Percentiles rank a stretch among this genome's conserved stretches.
Conservation (phyloP, 2,329 filamentous ascomycete species). For the Leptographium flavum region DNA sequence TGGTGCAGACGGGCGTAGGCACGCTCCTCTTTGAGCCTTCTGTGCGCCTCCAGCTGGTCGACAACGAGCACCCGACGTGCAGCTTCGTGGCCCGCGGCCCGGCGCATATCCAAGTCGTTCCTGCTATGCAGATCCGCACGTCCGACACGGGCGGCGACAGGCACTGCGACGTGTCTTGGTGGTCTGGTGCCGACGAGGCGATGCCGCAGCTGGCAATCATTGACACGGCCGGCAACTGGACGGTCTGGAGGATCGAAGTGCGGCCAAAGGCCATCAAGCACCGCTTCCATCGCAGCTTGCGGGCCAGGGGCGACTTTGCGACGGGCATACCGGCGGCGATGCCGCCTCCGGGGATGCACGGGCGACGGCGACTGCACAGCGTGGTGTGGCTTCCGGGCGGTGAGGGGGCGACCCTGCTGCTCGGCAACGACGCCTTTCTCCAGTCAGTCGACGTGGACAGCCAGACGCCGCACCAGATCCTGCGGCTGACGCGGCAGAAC, state of each 20-base stretch:
- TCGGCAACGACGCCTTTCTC: conserved; percentile 17
- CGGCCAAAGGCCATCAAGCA: conserved; percentile 20
- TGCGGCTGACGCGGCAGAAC: conserved; percentile 14
- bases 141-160: conserved; percentile 36
- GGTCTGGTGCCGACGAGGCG: conserved; percentile 32
- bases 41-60: conserved; percentile 24
- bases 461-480: conserved; percentile 2
- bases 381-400: conserved; percentile 5
- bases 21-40: conserved; percentile 39
- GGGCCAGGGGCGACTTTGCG: conserved; percentile 24
- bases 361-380: conserved; percentile 6
- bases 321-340: not conserved
- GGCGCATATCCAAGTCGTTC: conserved; percentile 41
- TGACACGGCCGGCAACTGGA: conserved; percentile 53
- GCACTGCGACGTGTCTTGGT: conserved; percentile 53
- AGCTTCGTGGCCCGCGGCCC: conserved; percentile 15
- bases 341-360: not conserved
- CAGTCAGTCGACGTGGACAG: conserved; percentile 12
- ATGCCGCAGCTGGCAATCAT: conserved; percentile 50
- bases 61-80: conserved; percentile 4
- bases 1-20: conserved; percentile 37
- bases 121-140: conserved; percentile 36
- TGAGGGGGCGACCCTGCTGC: conserved; percentile 11
- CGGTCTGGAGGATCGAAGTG: conserved; percentile 44
- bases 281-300: conserved; percentile 16